Percentiles rank a stretch among this genome's conserved stretches.
Evolutionary conservation across 345 rosid genomes (phyloP).

Genomic region (Balakata baccata): DNA sequence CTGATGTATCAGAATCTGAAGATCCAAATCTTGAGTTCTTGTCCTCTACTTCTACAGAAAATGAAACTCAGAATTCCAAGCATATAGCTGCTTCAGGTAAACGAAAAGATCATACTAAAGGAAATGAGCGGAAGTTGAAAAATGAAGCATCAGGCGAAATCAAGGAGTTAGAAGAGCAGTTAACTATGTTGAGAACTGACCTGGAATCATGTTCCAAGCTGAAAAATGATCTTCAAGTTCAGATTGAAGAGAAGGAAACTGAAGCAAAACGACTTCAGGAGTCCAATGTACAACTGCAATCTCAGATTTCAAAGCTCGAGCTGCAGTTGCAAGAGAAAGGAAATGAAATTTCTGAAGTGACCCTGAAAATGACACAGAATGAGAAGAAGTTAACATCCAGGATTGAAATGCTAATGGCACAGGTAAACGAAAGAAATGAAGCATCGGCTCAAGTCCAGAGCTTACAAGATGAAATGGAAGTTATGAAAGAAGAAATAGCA

Average conservation of each 20-base stretch:
- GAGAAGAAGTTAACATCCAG: slow-evolving; percentile 42
- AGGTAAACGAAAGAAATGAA: slow-evolving; percentile 40
- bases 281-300: slow-evolving; percentile 29
- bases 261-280: slow-evolving; percentile 8
- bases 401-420: slow-evolving; percentile 36
- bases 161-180: slow-evolving; percentile 48
- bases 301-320: slow-evolving; percentile 45
- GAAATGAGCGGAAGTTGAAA: slow-evolving; percentile 33
- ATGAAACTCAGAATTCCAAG: slow-evolving; percentile 4
- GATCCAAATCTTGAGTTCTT: slow-evolving; percentile 1
- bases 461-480: slow-evolving; percentile 30
- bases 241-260: slow-evolving; percentile 25
- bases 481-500: slow-evolving; percentile 22
- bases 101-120: not conserved
- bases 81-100: no score
- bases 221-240: slow-evolving; percentile 34
- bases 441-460: slow-evolving; percentile 27
- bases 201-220: slow-evolving; percentile 29
- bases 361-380: slow-evolving; percentile 39
- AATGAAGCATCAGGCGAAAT: slow-evolving; percentile 26
- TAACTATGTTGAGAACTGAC: slow-evolving; percentile 40
- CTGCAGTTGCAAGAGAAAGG: slow-evolving; percentile 39
- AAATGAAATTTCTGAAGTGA: slow-evolving; percentile 40
- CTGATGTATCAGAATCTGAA: slow-evolving; percentile 17
- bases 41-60: no score